A percentile compares a stretch with the other conserved stretches of the same genome.
Conservation (phyloP, 106 monocot genomes). For the Cymbidium sinense region DNA sequence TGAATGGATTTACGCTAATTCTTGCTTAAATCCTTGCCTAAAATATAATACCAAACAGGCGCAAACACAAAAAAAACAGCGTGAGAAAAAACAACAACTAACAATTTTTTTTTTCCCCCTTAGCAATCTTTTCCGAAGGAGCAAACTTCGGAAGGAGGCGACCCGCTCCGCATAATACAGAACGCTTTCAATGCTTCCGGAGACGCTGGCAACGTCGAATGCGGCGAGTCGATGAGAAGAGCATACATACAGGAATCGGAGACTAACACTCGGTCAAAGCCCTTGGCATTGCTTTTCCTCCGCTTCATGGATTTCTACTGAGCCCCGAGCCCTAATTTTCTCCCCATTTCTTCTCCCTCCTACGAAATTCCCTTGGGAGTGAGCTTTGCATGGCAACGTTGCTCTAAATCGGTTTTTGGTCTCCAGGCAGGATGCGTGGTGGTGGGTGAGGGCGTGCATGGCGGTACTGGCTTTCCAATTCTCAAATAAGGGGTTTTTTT, state of each 20-base stretch:
- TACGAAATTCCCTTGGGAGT: background rate
- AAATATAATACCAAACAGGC: no score
- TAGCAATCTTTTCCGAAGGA: no score
- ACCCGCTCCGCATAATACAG: background rate
- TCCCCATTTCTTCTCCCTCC: conserved; percentile 6
- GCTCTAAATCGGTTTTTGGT: no score
- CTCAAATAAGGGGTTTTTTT: no score
- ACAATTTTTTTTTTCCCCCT: no score
- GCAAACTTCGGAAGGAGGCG: background rate
- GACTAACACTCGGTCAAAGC: conserved; percentile 26
- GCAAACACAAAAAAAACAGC: no score
- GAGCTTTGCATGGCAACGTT: background rate
- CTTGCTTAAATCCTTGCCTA: no score
- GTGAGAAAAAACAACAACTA: no score
- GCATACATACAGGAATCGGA: conserved; percentile 69
- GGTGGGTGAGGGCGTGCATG: no score
- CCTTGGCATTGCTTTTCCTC: conserved; percentile 15
- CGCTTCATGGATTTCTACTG: conserved; percentile 15
- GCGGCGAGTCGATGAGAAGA: conserved; percentile 26
- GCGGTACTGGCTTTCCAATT: no score
- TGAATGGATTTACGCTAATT: no score
- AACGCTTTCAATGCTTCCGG: background rate
- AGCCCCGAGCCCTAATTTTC: background rate
- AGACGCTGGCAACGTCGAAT: background rate
- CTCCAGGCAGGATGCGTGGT: no score